Conservation (phyloP, 768 basidiomycete species). For the Termitomyces eurrhizus region DNA sequence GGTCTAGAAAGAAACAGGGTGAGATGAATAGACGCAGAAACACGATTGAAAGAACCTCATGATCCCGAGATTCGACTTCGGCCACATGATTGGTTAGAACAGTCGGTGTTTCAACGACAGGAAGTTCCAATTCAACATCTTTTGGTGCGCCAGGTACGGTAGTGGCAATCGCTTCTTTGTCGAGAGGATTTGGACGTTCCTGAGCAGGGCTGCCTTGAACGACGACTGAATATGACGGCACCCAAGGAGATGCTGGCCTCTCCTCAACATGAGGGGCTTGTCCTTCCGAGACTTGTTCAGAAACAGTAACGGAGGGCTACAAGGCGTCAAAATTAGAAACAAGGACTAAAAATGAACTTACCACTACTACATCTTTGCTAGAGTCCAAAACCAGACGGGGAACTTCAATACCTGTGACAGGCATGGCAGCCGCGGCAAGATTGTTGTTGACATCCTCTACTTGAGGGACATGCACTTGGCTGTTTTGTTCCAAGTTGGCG, state of each 20-base stretch:
- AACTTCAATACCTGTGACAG: conserved; percentile 1
- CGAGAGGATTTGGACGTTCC: conserved; percentile 12
- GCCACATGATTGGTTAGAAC: background rate
- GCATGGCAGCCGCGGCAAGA: background rate
- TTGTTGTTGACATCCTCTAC: background rate
- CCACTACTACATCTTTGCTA: conserved; percentile 8
- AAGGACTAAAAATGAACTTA: background rate
- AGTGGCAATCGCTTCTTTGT: conserved; percentile 1
- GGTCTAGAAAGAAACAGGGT: background rate
- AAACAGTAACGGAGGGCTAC: background rate
- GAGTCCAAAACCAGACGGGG: conserved; percentile 9
- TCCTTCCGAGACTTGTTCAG: background rate
- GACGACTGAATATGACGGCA: conserved; percentile 32
- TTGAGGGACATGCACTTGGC: background rate
- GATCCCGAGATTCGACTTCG: background rate
- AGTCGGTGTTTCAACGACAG: background rate
- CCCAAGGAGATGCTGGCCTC: conserved; percentile 29
- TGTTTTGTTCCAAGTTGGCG: background rate
- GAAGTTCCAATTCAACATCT: background rate
- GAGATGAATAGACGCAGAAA: background rate
- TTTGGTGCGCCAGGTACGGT: background rate
- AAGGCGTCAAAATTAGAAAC: background rate
- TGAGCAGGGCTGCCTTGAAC: conserved; percentile 25
- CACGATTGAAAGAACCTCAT: background rate
- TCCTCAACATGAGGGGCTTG: conserved; percentile 11